Evolutionary conservation across 805 yeast genomes (phyloP).

Genomic region (Ogataea dorogensis): DNA sequence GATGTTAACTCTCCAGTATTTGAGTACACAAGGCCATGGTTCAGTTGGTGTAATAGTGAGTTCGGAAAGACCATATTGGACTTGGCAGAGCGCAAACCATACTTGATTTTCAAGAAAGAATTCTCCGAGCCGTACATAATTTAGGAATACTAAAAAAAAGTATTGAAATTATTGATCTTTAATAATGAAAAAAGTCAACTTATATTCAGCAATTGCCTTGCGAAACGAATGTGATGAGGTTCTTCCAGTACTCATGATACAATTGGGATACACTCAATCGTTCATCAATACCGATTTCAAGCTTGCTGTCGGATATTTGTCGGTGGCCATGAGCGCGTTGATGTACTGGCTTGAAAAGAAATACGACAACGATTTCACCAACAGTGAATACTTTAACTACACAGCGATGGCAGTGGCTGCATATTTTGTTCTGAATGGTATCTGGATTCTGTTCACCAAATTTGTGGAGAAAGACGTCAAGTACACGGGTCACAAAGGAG

Average conservation of each 20-base stretch:
- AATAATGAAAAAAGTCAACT: slow-evolving; percentile 28
- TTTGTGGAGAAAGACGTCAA: slow-evolving; percentile 43
- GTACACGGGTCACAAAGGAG: slow-evolving; percentile 43
- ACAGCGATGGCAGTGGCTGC: slow-evolving; percentile 37
- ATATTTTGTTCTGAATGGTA: slow-evolving; percentile 38
- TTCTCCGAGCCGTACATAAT: slow-evolving; percentile 15
- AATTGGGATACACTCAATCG: slow-evolving; percentile 47
- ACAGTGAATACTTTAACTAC: slow-evolving; percentile 34
- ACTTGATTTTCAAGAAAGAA: slow-evolving; percentile 57
- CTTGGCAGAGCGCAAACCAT: slow-evolving; percentile 70
- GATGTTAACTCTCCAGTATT: slow-evolving; percentile 55
- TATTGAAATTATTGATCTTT: neutral
- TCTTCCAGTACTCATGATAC: slow-evolving; percentile 39
- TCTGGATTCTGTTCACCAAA: slow-evolving; percentile 36
- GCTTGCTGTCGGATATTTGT: slow-evolving; percentile 47
- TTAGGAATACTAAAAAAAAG: slow-evolving; percentile 20
- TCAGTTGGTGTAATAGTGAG: slow-evolving; percentile 92
- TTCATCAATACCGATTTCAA: slow-evolving; percentile 45
- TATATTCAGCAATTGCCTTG: slow-evolving; percentile 46
- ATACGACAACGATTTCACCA: slow-evolving; percentile 40
- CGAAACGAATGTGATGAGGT: slow-evolving; percentile 51
- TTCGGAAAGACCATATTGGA: slow-evolving; percentile 85
- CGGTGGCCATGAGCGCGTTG: slow-evolving; percentile 45
- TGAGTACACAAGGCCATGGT: slow-evolving; percentile 81
- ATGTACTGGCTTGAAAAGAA: slow-evolving; percentile 51